phyloP scores from a whole-genome alignment of 257 asterid genomes.

The Primulina huaijiensis region DNA sequence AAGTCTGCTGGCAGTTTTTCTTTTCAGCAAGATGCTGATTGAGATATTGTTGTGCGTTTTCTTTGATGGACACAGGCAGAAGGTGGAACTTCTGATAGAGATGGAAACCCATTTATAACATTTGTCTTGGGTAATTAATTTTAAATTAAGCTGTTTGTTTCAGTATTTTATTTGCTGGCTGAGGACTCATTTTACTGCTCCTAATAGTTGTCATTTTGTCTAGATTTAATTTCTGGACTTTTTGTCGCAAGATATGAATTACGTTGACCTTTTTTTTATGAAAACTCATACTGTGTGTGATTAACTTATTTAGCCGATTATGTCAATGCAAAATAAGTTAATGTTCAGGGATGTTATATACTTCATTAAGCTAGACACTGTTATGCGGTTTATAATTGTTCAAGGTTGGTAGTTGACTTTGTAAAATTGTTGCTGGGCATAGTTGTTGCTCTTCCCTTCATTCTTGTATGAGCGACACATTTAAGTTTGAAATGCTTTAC shows the following conservation, averaged over 20 bases:
- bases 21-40: constrained; percentile 10
- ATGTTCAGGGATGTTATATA: neutral
- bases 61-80: constrained; percentile 50
- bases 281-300: neutral
- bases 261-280: constrained; percentile 8
- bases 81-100: constrained; percentile 48
- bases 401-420: neutral
- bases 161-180: constrained; percentile 19
- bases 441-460: constrained; percentile 17
- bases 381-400: neutral
- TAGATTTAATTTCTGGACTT: constrained; percentile 19
- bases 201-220: constrained; percentile 6
- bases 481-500: constrained; percentile 20
- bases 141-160: constrained; percentile 21
- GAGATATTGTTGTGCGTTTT: constrained; percentile 20
- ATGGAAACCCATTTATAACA: constrained; percentile 54
- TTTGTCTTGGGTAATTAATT: constrained; percentile 77
- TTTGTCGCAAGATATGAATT: constrained; percentile 4
- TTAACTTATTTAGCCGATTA: constrained; percentile 19
- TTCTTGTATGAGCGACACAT: constrained; percentile 1
- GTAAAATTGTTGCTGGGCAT: neutral
- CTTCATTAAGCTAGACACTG: constrained; percentile 11
- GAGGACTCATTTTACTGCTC: constrained; percentile 11
- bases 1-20: neutral
- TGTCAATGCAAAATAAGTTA: constrained; percentile 12